These are phyloP conservation scores for Russula vinacea DNA, from an alignment of 768 basidiomycete species.

Conservation along the genomic window DNA sequence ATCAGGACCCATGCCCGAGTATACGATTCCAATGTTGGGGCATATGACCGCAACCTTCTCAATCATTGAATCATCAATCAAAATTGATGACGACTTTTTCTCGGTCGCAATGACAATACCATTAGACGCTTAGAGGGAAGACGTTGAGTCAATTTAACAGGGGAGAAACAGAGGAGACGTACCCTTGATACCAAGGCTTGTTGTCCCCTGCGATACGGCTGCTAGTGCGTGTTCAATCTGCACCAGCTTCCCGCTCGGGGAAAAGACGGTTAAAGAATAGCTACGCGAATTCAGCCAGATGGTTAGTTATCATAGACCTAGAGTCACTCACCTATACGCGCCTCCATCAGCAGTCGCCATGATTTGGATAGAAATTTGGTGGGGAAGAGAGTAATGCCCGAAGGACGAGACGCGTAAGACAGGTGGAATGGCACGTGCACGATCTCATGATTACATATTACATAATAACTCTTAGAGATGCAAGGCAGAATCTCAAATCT, in stretches of 20 bases:
- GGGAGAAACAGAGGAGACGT: constrained; percentile 11
- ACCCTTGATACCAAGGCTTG: constrained; percentile 99
- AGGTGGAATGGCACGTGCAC: constrained; percentile 15
- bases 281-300: constrained; percentile 41
- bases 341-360: constrained; percentile 74
- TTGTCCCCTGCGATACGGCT: constrained; percentile 91
- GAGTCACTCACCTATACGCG: constrained; percentile 38
- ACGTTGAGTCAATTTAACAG: constrained; percentile 27
- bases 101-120: constrained; percentile 99
- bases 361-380: constrained; percentile 30
- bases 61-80: constrained; percentile 96
- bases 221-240: constrained; percentile 99
- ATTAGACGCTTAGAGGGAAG: constrained; percentile 71
- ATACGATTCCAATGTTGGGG: constrained; percentile 99
- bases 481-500: not conserved
- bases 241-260: constrained; percentile 96
- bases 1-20: constrained; percentile 99
- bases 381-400: not conserved
- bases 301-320: not conserved
- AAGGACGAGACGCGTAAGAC: constrained; percentile 22
- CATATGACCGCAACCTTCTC: constrained; percentile 97
- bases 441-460: not conserved
- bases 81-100: constrained; percentile 97
- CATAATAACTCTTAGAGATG: not conserved
- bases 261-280: constrained; percentile 99